These are phyloP conservation scores for Backusella liffmaniae DNA, from an alignment of 192 early-diverging fungal genomes.

Conservation along the genomic window DNA sequence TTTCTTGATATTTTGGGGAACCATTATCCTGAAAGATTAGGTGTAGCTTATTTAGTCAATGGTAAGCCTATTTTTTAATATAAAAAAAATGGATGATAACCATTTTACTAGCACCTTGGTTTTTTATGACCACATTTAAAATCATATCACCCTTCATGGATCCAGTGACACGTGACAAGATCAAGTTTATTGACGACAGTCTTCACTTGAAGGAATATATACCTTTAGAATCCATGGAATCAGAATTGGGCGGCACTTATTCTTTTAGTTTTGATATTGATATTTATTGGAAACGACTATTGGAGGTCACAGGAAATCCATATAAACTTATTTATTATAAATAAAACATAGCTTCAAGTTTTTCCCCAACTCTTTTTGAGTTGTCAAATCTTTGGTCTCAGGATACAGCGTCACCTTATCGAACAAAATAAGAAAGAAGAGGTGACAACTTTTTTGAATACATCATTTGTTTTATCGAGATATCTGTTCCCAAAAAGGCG, in stretches of 20 bases:
- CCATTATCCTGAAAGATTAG: slow-evolving; percentile 87
- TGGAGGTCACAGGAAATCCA: slow-evolving; percentile 31
- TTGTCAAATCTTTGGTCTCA: no score
- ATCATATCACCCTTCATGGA: slow-evolving; percentile 88
- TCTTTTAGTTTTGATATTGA: slow-evolving; percentile 67
- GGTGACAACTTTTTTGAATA: no score
- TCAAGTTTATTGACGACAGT: slow-evolving; percentile 27
- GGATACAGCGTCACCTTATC: no score
- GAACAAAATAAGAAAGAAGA: no score
- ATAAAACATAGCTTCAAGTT: no score
- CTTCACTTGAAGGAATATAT: slow-evolving; percentile 22
- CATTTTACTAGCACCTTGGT: slow-evolving; percentile 66
- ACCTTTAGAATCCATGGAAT: slow-evolving; percentile 23
- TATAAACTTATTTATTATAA: background rate
- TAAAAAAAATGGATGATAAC: no score
- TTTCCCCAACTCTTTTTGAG: no score
- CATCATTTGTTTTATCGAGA: no score
- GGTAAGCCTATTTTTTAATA: background rate
- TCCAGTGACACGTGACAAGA: slow-evolving; percentile 78
- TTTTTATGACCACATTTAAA: slow-evolving; percentile 82
- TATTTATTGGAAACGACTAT: slow-evolving; percentile 63
- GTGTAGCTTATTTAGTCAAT: slow-evolving; percentile 12
- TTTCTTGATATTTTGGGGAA: slow-evolving; percentile 75
- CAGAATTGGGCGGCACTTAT: slow-evolving; percentile 34
- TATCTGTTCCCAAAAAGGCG: no score